Evolutionary conservation across 495 filamentous ascomycete genomes (phyloP), one percentile per base, ranked within the genome.

Genomic region (Talaromyces proteolyticus): DNA sequence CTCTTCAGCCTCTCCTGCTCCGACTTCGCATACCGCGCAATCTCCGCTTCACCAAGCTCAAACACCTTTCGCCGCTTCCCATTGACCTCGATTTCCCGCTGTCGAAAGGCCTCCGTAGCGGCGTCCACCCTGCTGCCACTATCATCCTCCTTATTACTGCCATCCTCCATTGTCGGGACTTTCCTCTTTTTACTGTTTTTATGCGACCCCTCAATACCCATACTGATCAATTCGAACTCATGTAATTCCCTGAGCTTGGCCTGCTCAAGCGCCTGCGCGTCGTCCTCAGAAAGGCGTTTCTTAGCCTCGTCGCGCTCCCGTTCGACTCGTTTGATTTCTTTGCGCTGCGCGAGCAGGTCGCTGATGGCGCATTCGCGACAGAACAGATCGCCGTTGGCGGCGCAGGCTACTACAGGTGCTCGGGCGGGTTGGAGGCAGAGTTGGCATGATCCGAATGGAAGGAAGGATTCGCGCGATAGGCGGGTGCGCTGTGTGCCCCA

Each of bases 351-450:
- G 1, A 98, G 76, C 38, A 98, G 82, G 61, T 96, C 95, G 58
- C 70, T 88, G 22, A 96, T 81, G 8, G 91, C 91, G 68, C 93
- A 98, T 66, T 98, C 93, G 51, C 90, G 80, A 60, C 93, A 98
- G 70, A 97, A 97, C n/a, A 98, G 77, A 63, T 97, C 91, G 44
- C 92, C 93, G 52, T 87, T 81, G 0, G 78, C 77, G 24, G 81
- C 65, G 59, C 83, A 87, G 24, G 78, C 75, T 18, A 98, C 91
- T 12, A 96, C 91, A 0, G 93, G 93, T 23, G 87, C 76, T 16
- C 85, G 82, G 18, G 91, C 86, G 4, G 88, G 83, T 57, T 91
- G 84, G 1, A 97, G 82, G 55, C 93, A 98, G 16, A 98, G 78
- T 46, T 83, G 81, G 70, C 93, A 98, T 5, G 87, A 89, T 29